Evolutionary conservation across 495 filamentous ascomycete species (phyloP).

Genomic region (Xylaria palmicola): DNA sequence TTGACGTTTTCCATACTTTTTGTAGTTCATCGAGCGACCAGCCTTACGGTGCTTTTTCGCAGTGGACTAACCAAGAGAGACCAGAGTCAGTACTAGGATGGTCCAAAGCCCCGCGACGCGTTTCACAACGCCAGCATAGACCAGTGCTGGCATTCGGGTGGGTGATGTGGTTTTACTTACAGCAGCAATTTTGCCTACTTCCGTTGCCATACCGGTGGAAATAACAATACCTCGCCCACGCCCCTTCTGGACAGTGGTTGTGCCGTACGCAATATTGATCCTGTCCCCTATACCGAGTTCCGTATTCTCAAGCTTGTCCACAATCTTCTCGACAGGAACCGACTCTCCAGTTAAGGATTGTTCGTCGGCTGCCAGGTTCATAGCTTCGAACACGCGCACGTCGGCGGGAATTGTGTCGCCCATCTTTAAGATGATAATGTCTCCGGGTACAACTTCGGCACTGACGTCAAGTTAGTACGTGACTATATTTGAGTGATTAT

Average conservation of each 20-base stretch:
- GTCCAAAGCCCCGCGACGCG: no score
- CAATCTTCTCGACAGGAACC: constrained; percentile 55
- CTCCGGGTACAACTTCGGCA: constrained; percentile 75
- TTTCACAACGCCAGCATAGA: neutral
- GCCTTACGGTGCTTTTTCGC: constrained; percentile 58
- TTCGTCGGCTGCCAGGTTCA: constrained; percentile 75
- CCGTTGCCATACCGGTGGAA: constrained; percentile 75
- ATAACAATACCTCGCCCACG: constrained; percentile 66
- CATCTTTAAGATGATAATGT: constrained; percentile 76
- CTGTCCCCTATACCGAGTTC: constrained; percentile 63
- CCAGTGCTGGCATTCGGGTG: constrained; percentile 39
- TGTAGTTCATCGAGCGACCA: constrained; percentile 61
- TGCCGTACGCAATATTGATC: constrained; percentile 68
- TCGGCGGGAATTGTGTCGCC: constrained; percentile 84
- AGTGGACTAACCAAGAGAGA: constrained; percentile 33
- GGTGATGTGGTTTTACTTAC: constrained; percentile 21
- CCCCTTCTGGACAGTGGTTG: constrained; percentile 66
- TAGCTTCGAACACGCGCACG: constrained; percentile 68
- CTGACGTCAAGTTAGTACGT: constrained; percentile 35
- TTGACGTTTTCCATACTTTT: constrained; percentile 59
- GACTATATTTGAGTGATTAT: neutral
- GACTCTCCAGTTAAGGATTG: constrained; percentile 72
- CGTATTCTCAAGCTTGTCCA: constrained; percentile 39
- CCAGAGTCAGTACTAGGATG: neutral
- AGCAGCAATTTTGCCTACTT: constrained; percentile 80